These are phyloP conservation scores for Ananas comosus DNA, from an alignment of 176 grass and related monocot species.

Conservation along the genomic window DNA sequence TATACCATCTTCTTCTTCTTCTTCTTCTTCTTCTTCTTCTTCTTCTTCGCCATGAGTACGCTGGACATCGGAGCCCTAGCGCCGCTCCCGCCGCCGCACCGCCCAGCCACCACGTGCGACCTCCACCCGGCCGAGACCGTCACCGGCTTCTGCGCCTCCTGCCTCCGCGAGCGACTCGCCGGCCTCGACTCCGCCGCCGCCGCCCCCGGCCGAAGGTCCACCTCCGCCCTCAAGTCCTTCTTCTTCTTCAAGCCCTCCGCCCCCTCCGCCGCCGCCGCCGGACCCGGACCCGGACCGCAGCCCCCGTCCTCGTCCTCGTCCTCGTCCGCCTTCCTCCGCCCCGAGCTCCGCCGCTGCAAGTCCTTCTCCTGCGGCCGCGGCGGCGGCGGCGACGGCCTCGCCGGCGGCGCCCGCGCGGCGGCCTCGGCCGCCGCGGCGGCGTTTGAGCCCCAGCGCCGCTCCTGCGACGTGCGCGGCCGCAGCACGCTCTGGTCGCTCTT, in stretches of 20 bases:
- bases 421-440: slow-evolving; percentile 4
- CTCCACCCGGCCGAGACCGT: slow-evolving; percentile 78
- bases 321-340: slow-evolving; percentile 26
- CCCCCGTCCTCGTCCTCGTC: too few species aligned
- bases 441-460: slow-evolving; percentile 72
- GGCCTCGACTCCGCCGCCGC: slow-evolving; percentile 62
- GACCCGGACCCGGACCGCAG: neutral
- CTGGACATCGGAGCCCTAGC: slow-evolving; percentile 21
- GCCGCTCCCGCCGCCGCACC: slow-evolving; percentile 41
- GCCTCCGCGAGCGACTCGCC: slow-evolving; percentile 80
- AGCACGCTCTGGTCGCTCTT: slow-evolving; percentile 88
- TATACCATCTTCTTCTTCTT: too few species aligned
- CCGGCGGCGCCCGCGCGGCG: neutral
- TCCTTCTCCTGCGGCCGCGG: slow-evolving; percentile 69
- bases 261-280: slow-evolving; percentile 12
- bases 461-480: slow-evolving; percentile 78
- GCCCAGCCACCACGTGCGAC: slow-evolving; percentile 52
- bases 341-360: slow-evolving; percentile 57
- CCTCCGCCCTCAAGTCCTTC: slow-evolving; percentile 70
- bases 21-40: too few species aligned
- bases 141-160: slow-evolving; percentile 83
- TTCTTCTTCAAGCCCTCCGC: slow-evolving; percentile 48
- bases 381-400: slow-evolving; percentile 28
- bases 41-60: slow-evolving; percentile 13
- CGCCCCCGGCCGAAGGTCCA: slow-evolving; percentile 60